These are phyloP conservation scores for Carpinus fangiana DNA, from an alignment of 306 rosid species.

Conservation along the genomic window DNA sequence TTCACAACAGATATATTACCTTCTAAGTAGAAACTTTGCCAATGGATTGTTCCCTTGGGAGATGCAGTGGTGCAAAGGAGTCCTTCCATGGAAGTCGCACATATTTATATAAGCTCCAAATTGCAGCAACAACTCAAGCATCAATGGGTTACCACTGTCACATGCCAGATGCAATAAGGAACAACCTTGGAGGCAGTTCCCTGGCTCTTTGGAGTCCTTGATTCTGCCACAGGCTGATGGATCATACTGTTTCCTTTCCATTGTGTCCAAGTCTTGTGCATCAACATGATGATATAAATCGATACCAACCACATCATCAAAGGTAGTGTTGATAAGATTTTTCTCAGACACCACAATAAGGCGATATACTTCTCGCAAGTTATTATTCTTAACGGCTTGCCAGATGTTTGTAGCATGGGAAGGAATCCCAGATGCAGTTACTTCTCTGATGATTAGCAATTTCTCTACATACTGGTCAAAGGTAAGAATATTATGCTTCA, in stretches of 20 bases:
- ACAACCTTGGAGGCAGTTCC: constrained; percentile 71
- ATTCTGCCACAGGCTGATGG: constrained; percentile 54
- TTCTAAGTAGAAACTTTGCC: constrained; percentile 84
- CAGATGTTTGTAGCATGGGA: constrained; percentile 58
- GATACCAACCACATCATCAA: constrained; percentile 45
- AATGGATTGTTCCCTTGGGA: constrained; percentile 57
- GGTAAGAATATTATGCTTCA: constrained; percentile 25
- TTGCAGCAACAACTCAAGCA: constrained; percentile 92
- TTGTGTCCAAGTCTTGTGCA: constrained; percentile 24
- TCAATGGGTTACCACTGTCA: constrained; percentile 51
- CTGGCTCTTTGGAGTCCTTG: constrained; percentile 44
- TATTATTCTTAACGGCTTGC: constrained; percentile 66
- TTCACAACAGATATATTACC: constrained; percentile 46
- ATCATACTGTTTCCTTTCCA: constrained; percentile 46
- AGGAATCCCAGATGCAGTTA: constrained; percentile 37
- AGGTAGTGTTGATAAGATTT: constrained; percentile 55
- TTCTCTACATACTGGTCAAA: constrained; percentile 76
- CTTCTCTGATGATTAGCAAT: constrained; percentile 58
- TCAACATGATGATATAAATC: constrained; percentile 40
- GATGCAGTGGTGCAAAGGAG: constrained; percentile 92
- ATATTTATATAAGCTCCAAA: constrained; percentile 79
- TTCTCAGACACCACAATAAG: constrained; percentile 60
- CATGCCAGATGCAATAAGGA: constrained; percentile 90
- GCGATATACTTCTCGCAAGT: constrained; percentile 72
- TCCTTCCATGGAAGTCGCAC: constrained; percentile 82